phyloP scores from a whole-genome alignment of 1,284 basidiomycete genomes.

The Macrocystidia cucumis region DNA sequence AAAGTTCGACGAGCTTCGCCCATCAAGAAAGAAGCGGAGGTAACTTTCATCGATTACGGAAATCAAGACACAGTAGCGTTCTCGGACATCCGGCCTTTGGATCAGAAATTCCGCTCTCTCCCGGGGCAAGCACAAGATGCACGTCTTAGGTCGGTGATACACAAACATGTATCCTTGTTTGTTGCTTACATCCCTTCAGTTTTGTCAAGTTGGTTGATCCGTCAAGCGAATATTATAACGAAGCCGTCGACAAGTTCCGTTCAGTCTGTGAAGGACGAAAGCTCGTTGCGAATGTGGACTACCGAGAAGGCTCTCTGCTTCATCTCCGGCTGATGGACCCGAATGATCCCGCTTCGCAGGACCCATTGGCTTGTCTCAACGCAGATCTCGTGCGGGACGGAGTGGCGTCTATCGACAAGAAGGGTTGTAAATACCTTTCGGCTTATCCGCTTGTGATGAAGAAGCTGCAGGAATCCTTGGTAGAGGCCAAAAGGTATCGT shows the following conservation, averaged over 20 bases:
- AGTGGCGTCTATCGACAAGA: slow-evolving; percentile 71
- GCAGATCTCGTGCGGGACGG: slow-evolving; percentile 79
- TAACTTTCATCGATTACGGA: slow-evolving; percentile 85
- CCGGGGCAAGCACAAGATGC: slow-evolving; percentile 83
- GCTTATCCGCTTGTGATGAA: slow-evolving; percentile 67
- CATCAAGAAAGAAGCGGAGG: slow-evolving; percentile 83
- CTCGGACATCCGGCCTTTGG: slow-evolving; percentile 72
- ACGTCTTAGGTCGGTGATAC: slow-evolving; percentile 53
- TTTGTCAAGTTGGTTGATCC: slow-evolving; percentile 78
- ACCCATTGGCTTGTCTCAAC: slow-evolving; percentile 77
- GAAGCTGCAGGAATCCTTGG: slow-evolving; percentile 56
- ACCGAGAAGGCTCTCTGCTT: slow-evolving; percentile 67
- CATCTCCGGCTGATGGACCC: slow-evolving; percentile 90
- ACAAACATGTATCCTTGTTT: slow-evolving; percentile 3
- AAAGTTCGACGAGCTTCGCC: slow-evolving; percentile 77
- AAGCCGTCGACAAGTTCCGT: slow-evolving; percentile 83
- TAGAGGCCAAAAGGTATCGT: slow-evolving; percentile 68
- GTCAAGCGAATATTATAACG: slow-evolving; percentile 78
- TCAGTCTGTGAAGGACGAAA: slow-evolving; percentile 82
- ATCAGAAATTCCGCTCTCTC: slow-evolving; percentile 78
- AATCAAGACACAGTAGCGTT: slow-evolving; percentile 84
- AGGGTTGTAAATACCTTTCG: slow-evolving; percentile 65
- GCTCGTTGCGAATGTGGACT: slow-evolving; percentile 85
- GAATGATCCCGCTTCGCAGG: slow-evolving; percentile 56
- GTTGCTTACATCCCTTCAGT: slow-evolving; percentile 29